These are phyloP conservation scores for Zygnema circumcarinatum DNA, from an alignment of 139 green algal species.

Conservation along the genomic window DNA sequence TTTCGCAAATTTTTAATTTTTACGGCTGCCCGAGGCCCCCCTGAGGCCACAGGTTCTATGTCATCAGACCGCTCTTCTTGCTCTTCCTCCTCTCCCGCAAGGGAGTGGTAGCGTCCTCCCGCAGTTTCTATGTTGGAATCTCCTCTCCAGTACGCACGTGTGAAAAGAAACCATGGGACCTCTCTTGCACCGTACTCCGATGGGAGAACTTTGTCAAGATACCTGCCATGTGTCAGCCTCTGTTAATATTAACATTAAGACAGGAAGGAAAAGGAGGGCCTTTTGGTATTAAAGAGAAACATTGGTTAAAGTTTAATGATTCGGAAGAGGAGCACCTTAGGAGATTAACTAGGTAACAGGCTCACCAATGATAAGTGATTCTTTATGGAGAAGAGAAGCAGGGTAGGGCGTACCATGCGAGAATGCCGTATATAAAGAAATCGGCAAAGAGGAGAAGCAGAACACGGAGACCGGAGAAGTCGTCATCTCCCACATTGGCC, in stretches of 20 bases:
- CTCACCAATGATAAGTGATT: too few species aligned
- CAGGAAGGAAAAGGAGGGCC: too few species aligned
- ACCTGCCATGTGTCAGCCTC: constrained; percentile 28
- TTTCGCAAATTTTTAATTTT: constrained; percentile 40
- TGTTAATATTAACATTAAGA: too few species aligned
- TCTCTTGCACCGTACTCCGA: constrained; percentile 50
- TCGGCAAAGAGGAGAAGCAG: constrained; percentile 24
- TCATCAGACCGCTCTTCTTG: background rate
- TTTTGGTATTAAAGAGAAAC: too few species aligned
- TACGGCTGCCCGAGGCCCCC: constrained; percentile 25
- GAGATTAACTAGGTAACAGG: too few species aligned
- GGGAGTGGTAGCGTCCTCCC: background rate
- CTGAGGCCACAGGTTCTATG: background rate
- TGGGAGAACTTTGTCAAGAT: constrained; percentile 64
- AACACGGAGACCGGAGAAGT: constrained; percentile 28
- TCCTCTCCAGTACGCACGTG: constrained; percentile 49
- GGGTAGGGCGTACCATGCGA: constrained; percentile 36
- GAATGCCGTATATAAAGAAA: constrained; percentile 31
- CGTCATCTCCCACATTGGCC: constrained; percentile 27
- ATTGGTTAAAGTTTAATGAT: too few species aligned
- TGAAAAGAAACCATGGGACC: constrained; percentile 56
- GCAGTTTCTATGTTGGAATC: background rate
- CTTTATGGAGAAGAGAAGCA: too few species aligned
- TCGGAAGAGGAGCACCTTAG: too few species aligned
- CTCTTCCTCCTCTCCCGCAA: background rate